A percentile compares a stretch with the other conserved stretches of the same genome.
phyloP scores from a whole-genome alignment of 148 eudicot genomes.

The Arctostaphylos glauca region DNA sequence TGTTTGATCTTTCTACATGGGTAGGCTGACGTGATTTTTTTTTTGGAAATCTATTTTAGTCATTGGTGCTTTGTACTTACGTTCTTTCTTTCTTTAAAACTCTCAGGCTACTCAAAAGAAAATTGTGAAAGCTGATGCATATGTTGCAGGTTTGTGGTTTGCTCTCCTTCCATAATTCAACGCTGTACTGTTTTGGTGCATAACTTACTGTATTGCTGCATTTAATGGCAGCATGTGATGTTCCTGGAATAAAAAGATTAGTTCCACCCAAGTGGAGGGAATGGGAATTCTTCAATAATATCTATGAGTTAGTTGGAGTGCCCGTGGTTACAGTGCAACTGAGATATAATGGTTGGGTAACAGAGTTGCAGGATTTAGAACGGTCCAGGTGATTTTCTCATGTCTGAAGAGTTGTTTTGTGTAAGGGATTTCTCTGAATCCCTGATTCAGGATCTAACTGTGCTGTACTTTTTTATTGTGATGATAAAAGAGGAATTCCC shows the following conservation, averaged over 20 bases:
- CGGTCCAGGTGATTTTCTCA: constrained; percentile 58
- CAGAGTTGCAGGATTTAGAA: constrained; percentile 85
- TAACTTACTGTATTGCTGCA: constrained; percentile 12
- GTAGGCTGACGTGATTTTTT: background rate
- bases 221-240: constrained; percentile 80
- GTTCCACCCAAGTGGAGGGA: constrained; percentile 82
- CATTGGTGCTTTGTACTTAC: background rate
- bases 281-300: constrained; percentile 72
- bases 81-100: background rate
- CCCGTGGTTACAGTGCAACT: constrained; percentile 99
- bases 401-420: constrained; percentile 1
- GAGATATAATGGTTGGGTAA: constrained; percentile 96
- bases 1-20: background rate
- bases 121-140: constrained; percentile 87
- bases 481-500: background rate
- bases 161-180: constrained; percentile 4
- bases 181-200: background rate
- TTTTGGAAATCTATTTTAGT: background rate
- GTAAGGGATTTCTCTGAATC: background rate
- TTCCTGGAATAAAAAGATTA: constrained; percentile 95
- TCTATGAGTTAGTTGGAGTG: constrained; percentile 88
- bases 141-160: constrained; percentile 82
- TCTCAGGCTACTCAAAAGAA: constrained; percentile 92
- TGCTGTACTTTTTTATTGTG: constrained; percentile 7
- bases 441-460: background rate